A percentile compares a stretch with the other conserved stretches of the same genome.
phyloP scores from a whole-genome alignment of 768 basidiomycete genomes.

The Phaeotremella skinneri region DNA sequence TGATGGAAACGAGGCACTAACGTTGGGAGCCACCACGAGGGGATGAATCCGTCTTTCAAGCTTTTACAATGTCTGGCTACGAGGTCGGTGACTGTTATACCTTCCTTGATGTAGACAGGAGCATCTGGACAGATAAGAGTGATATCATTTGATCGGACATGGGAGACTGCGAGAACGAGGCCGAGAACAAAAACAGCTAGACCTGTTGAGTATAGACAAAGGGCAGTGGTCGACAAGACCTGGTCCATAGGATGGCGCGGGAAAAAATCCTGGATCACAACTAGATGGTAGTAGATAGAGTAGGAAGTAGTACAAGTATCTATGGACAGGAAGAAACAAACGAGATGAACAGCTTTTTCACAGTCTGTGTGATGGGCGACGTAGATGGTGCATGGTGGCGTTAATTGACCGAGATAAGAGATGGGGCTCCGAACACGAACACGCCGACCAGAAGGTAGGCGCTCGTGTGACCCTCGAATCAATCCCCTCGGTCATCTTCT shows the following conservation, averaged over 20 bases:
- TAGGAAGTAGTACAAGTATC: too few species aligned
- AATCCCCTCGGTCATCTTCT: too few species aligned
- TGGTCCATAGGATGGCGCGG: neutral
- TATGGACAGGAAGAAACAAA: neutral
- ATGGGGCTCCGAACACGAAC: too few species aligned
- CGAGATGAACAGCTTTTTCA: too few species aligned
- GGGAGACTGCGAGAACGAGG: neutral
- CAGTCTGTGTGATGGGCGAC: too few species aligned
- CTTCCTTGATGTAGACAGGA: neutral
- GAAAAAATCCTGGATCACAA: too few species aligned
- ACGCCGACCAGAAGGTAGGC: neutral
- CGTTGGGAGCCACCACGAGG: constrained; percentile 46
- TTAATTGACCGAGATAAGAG: too few species aligned
- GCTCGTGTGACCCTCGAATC: neutral
- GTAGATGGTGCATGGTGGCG: too few species aligned
- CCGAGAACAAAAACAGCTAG: neutral
- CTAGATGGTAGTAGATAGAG: too few species aligned
- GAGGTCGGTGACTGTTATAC: neutral
- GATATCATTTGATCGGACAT: neutral
- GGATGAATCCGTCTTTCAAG: constrained; percentile 22
- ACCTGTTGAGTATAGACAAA: neutral
- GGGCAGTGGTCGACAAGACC: neutral
- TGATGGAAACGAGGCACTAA: constrained; percentile 9
- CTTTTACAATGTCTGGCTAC: constrained; percentile 15
- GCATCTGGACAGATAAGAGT: constrained; percentile 8